Conservation (phyloP, 1,139 yeast genomes). For the Magnusiomyces tetraspermus region DNA sequence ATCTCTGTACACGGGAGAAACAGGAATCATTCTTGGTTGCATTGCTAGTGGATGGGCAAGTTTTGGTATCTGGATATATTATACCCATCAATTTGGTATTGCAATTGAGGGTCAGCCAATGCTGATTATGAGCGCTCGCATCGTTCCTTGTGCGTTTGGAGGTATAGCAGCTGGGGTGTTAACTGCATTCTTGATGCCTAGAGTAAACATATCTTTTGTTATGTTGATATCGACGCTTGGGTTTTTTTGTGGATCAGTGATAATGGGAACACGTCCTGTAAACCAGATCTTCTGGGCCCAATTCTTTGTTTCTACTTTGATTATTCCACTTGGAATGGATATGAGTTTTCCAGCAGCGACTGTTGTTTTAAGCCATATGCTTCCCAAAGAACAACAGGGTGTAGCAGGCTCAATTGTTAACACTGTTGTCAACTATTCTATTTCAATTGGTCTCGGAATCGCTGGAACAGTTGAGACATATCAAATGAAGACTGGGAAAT, state of each 20-base stretch:
- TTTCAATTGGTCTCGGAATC: constrained; percentile 53
- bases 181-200: constrained; percentile 36
- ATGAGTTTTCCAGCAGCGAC: constrained; percentile 57
- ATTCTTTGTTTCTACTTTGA: constrained; percentile 39
- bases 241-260: constrained; percentile 36
- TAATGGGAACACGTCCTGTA: constrained; percentile 41
- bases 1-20: constrained; percentile 36
- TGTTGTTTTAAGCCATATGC: constrained; percentile 41
- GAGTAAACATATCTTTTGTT: constrained; percentile 36
- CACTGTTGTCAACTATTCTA: constrained; percentile 53
- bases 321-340: constrained; percentile 56
- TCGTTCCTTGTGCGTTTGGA: constrained; percentile 35
- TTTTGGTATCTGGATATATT: constrained; percentile 51
- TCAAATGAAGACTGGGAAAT: constrained; percentile 28
- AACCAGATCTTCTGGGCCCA: constrained; percentile 47
- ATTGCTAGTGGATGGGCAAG: constrained; percentile 52
- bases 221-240: constrained; percentile 40
- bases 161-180: constrained; percentile 42
- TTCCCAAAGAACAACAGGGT: constrained; percentile 51
- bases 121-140: constrained; percentile 36
- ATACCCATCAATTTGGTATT: constrained; percentile 35
- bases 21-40: constrained; percentile 41
- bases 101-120: constrained; percentile 32
- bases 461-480: constrained; percentile 54
- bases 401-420: constrained; percentile 56